These are phyloP conservation scores for Cutaneotrichosporon mucoides DNA, from an alignment of 1,284 basidiomycete genomes.

Conservation along the genomic window DNA sequence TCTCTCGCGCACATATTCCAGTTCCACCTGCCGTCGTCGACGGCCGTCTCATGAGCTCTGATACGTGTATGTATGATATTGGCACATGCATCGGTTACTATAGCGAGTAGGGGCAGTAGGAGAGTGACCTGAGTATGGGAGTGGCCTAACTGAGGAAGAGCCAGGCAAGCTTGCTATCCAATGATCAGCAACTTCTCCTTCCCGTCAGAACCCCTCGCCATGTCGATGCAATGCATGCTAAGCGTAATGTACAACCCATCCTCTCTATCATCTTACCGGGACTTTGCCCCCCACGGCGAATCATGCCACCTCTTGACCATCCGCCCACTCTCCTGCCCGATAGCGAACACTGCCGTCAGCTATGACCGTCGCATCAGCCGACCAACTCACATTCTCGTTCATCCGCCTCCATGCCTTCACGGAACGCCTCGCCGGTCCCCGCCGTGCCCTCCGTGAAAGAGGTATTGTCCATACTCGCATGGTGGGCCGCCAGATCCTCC, in stretches of 20 bases:
- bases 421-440: slow-evolving; percentile 62
- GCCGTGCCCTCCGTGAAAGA: slow-evolving; percentile 40
- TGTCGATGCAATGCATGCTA: too few relatives aligned
- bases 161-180: too few relatives aligned
- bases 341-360: slow-evolving; percentile 18
- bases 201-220: too few relatives aligned
- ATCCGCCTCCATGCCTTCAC: slow-evolving; percentile 80
- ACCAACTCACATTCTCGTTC: slow-evolving; percentile 71
- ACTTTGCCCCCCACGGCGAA: slow-evolving; percentile 22
- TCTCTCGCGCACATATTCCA: too few relatives aligned
- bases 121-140: too few relatives aligned
- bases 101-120: too few relatives aligned
- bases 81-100: background rate
- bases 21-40: too few relatives aligned
- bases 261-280: too few relatives aligned
- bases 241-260: background rate
- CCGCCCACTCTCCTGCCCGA: slow-evolving; percentile 75
- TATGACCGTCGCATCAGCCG: background rate
- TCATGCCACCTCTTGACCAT: slow-evolving; percentile 79
- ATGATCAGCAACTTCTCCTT: too few relatives aligned
- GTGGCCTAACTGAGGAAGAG: too few relatives aligned
- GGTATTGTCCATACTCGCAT: slow-evolving; percentile 59
- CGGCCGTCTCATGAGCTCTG: too few relatives aligned
- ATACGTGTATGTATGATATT: background rate
- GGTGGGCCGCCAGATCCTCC: slow-evolving; percentile 85